Base-by-base conservation (phyloP, 2,329 filamentous ascomycete species). In the Orbilia oligospora region DNA sequence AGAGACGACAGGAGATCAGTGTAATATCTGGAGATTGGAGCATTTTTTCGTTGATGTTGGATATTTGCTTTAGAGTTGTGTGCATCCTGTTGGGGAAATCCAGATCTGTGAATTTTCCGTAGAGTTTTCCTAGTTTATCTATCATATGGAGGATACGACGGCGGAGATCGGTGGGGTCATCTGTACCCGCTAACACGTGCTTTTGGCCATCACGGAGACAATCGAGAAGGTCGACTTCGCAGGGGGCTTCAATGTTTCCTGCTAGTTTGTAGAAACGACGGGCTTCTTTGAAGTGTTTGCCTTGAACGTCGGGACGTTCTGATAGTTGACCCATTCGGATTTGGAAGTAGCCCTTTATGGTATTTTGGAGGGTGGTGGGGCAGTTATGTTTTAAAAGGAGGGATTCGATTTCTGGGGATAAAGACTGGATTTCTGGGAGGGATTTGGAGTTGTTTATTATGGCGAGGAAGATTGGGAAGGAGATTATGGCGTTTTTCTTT, bases 11-110 rank as follows among this genome's bases (percentile, higher is more conserved):
- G 8, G 68, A 41, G 9, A 69, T 65, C 2, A 72, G 20, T 1
- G 68, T 30, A n/a, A 78, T 67, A 4, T 78, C 68, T 1, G 53
- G 63, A 2, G 55, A 48, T 1, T 27, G 22, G 14, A 78, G n/a
- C 55, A 78, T 64, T 2, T 63, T 10, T 14, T 78, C 75, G 46
- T 72, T 78, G n/a, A 78, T 78, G 9, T 69, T 69, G n/a, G 58
- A 61, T 46, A 78, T 78, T 16, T 78, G 61, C n/a, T 48, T 56
- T 3, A 78, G 56, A 0, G 68, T 53, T 5, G 68, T 53, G n/a
- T 67, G 55, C 75, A 78, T 72, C 30, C 75, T 46, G 38, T 78
- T 78, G 0, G 75, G 75, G 48, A 68, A 72, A 51, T 78, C 64
- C 10, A 78, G 36, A 9, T 78, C 68, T 1, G 75, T 78, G 63